Conservation (phyloP, 805 yeast species). For the Candida broadrunensis region DNA sequence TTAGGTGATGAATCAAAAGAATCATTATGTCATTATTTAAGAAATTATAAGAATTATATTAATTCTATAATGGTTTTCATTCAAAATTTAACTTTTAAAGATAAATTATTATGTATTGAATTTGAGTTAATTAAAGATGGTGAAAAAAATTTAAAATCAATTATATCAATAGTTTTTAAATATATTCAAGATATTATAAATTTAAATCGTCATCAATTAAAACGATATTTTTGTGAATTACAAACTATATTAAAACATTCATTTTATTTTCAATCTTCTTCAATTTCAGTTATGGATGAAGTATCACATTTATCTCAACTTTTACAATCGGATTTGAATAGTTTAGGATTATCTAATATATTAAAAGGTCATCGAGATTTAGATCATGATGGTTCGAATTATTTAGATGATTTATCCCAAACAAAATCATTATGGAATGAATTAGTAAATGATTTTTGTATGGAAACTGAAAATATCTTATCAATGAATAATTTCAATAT, state of each 20-base stretch:
- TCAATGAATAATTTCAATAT: neutral
- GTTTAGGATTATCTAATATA: conserved; percentile 34
- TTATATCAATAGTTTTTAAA: conserved; percentile 33
- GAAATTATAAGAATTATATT: conserved; percentile 25
- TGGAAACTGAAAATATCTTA: neutral
- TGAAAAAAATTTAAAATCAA: conserved; percentile 23
- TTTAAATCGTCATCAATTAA: neutral
- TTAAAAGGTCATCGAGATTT: conserved; percentile 39
- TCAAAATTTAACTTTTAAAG: conserved; percentile 32
- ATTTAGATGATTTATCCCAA: neutral
- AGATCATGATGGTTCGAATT: conserved; percentile 11
- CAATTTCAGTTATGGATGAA: conserved; percentile 45
- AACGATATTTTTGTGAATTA: neutral
- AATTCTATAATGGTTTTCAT: conserved; percentile 40
- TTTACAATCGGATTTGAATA: conserved; percentile 33
- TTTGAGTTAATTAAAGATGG: conserved; percentile 49
- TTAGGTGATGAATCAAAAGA: conserved; percentile 61
- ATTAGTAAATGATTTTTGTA: neutral
- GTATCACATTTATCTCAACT: conserved; percentile 37
- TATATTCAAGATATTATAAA: conserved; percentile 16
- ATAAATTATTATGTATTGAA: conserved; percentile 48
- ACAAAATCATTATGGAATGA: neutral
- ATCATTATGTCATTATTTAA: conserved; percentile 45
- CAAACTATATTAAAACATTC: conserved; percentile 14
- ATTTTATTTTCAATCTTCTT: conserved; percentile 34